These are phyloP conservation scores for Ogataea ramenticola DNA, from an alignment of 805 yeast genomes.

Conservation along the genomic window DNA sequence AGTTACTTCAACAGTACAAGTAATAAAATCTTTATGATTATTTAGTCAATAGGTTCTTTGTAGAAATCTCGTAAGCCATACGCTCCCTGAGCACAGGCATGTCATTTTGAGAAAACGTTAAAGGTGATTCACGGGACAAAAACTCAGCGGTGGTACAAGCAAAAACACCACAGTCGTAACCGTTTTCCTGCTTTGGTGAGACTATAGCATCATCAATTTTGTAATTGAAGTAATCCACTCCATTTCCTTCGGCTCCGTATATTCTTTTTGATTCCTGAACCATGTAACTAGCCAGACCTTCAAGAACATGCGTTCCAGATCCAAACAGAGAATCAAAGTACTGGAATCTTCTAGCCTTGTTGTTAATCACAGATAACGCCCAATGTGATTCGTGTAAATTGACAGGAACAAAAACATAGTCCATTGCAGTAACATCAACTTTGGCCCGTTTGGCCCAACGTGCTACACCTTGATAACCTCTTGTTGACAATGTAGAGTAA, in stretches of 20 bases:
- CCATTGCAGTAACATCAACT: conserved; percentile 54
- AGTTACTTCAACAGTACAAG: no score
- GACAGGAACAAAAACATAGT: conserved; percentile 75
- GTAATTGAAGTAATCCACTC: conserved; percentile 21
- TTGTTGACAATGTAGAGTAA: conserved; percentile 58
- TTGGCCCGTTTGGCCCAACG: conserved; percentile 81
- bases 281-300: conserved; percentile 54
- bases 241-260: conserved; percentile 29
- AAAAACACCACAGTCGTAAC: conserved; percentile 93
- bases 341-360: conserved; percentile 46
- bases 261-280: conserved; percentile 55
- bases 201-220: conserved; percentile 16
- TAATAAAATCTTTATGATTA: neutral
- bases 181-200: conserved; percentile 82
- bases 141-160: conserved; percentile 71
- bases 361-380: conserved; percentile 80
- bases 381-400: conserved; percentile 81
- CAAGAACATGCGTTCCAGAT: conserved; percentile 37
- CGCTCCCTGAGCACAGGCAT: conserved; percentile 60
- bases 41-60: neutral
- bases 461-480: conserved; percentile 76
- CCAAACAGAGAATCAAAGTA: conserved; percentile 75
- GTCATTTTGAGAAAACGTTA: conserved; percentile 58
- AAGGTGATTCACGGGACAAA: conserved; percentile 40
- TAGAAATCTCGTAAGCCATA: conserved; percentile 57